These are phyloP conservation scores for Candida vartiovaarae DNA, from an alignment of 805 yeast species.

Conservation along the genomic window DNA sequence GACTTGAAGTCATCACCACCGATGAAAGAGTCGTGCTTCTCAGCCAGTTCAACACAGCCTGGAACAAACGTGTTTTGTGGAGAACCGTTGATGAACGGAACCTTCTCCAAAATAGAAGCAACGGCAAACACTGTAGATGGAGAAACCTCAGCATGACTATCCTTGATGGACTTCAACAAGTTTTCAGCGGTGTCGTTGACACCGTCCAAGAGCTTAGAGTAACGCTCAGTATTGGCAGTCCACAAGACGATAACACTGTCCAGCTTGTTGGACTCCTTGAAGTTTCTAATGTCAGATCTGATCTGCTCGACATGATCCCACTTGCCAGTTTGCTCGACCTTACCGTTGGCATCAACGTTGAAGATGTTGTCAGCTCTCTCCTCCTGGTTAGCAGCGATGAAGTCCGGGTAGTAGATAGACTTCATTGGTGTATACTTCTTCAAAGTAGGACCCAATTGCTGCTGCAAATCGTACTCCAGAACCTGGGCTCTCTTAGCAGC, in stretches of 20 bases:
- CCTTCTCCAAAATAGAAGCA: constrained; percentile 82
- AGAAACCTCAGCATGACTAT: constrained; percentile 75
- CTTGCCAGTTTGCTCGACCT: constrained; percentile 51
- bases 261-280: constrained; percentile 62
- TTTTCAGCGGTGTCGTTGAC: constrained; percentile 87
- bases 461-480: constrained; percentile 77
- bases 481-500: constrained; percentile 86
- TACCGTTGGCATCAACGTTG: constrained; percentile 46
- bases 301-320: constrained; percentile 87
- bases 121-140: constrained; percentile 94
- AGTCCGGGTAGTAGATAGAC: constrained; percentile 91
- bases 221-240: constrained; percentile 98
- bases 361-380: constrained; percentile 86
- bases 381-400: constrained; percentile 90
- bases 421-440: constrained; percentile 62
- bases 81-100: constrained; percentile 91
- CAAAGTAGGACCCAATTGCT: constrained; percentile 61
- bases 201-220: constrained; percentile 66
- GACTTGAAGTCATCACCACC: constrained; percentile 98
- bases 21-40: constrained; percentile 63
- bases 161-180: constrained; percentile 64
- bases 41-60: constrained; percentile 87
- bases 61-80: constrained; percentile 98
- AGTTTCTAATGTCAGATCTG: constrained; percentile 74
- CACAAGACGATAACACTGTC: constrained; percentile 88